phyloP scores from a whole-genome alignment of 305 asterid genomes.

The Fraxinus latifolia region DNA sequence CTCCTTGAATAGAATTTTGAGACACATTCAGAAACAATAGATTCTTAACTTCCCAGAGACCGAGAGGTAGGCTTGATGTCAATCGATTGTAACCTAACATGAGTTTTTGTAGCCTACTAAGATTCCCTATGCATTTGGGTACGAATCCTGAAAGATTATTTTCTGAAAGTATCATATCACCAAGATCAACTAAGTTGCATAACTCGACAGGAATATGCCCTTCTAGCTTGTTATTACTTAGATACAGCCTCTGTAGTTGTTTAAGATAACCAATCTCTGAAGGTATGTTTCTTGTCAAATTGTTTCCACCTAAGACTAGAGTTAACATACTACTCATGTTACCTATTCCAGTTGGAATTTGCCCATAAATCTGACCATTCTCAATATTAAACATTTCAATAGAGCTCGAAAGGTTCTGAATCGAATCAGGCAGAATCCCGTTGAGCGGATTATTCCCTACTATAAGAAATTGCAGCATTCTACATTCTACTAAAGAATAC shows the following conservation, averaged over 20 bases:
- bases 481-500: constrained; percentile 34
- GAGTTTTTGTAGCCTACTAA: constrained; percentile 22
- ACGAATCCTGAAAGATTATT: constrained; percentile 30
- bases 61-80: constrained; percentile 27
- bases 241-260: constrained; percentile 26
- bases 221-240: constrained; percentile 26
- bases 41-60: constrained; percentile 27
- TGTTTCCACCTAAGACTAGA: constrained; percentile 21
- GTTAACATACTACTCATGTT: constrained; percentile 32
- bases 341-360: constrained; percentile 34
- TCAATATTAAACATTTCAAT: constrained; percentile 25
- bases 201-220: constrained; percentile 30
- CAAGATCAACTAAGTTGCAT: constrained; percentile 24
- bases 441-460: constrained; percentile 23
- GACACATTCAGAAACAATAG: constrained; percentile 26
- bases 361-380: constrained; percentile 27
- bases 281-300: constrained; percentile 27
- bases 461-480: constrained; percentile 27
- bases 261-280: constrained; percentile 22
- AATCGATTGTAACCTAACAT: constrained; percentile 27
- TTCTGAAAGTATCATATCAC: constrained; percentile 21
- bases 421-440: constrained; percentile 32
- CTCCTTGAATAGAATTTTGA: constrained; percentile 23
- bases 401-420: constrained; percentile 34
- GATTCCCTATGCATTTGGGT: constrained; percentile 34